A percentile compares a stretch with the other conserved stretches of the same genome.
Conservation (phyloP, 106 monocot genomes). For the Hemerocallis citrina region DNA sequence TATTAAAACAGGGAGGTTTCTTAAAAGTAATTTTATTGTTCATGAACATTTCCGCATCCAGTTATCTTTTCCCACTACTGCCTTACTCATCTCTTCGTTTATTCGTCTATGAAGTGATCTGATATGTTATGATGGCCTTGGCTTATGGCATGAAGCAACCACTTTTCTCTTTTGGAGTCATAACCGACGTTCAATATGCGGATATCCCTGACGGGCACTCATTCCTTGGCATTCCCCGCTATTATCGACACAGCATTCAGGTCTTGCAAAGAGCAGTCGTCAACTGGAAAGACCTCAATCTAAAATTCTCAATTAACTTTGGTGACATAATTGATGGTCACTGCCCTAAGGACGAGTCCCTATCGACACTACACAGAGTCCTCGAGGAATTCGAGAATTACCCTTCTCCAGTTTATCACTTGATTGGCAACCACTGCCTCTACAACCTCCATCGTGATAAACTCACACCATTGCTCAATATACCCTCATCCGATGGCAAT, state of each 20-base stretch:
- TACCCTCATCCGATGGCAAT: conserved; percentile 25
- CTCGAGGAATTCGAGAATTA: conserved; percentile 64
- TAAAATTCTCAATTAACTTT: conserved; percentile 42
- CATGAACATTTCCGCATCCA: too few species aligned
- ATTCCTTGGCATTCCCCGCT: conserved; percentile 33
- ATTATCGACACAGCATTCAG: conserved; percentile 40
- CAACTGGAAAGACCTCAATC: conserved; percentile 28
- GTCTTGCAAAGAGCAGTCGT: conserved; percentile 30
- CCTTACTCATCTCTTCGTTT: too few species aligned
- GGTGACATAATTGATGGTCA: conserved; percentile 74
- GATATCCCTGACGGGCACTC: conserved; percentile 41
- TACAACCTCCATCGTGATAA: conserved; percentile 70
- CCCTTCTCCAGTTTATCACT: conserved; percentile 61
- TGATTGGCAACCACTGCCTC: conserved; percentile 93
- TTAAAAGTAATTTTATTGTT: too few species aligned
- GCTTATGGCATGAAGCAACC: conserved; percentile 12
- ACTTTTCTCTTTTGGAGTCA: conserved; percentile 37
- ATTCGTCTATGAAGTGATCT: too few species aligned
- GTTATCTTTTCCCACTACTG: too few species aligned
- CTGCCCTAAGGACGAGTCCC: conserved; percentile 62
- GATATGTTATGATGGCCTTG: conserved; percentile 2
- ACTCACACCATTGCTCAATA: conserved; percentile 43
- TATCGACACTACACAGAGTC: conserved; percentile 38
- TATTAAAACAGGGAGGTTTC: too few species aligned
- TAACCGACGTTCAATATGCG: conserved; percentile 36